A percentile compares a stretch with the other conserved stretches of the same genome.
phyloP scores from a whole-genome alignment of 169 alveolate species.

The Plasmodium relictum region DNA sequence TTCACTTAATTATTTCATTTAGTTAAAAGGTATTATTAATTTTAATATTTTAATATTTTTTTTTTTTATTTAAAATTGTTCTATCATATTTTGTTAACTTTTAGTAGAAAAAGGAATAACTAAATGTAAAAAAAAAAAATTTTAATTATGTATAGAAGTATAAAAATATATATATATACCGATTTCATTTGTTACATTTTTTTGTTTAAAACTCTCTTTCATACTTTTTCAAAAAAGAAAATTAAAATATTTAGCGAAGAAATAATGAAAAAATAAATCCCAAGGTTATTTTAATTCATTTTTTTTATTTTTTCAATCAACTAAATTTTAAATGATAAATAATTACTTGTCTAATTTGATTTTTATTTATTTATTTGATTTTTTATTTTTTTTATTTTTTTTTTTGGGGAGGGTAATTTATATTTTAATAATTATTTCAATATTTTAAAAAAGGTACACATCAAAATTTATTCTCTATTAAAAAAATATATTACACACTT shows the following conservation, averaged over 20 bases:
- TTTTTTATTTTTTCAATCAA: background rate
- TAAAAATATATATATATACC: constrained; percentile 19
- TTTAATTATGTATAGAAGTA: background rate
- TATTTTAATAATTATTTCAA: background rate
- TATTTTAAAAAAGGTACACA: background rate
- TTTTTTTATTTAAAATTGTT: constrained; percentile 41
- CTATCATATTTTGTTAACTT: constrained; percentile 34
- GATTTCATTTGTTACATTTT: constrained; percentile 2
- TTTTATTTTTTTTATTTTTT: background rate
- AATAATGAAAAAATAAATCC: background rate
- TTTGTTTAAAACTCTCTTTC: background rate
- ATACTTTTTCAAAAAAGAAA: background rate
- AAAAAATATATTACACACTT: background rate
- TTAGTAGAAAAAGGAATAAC: constrained; percentile 40
- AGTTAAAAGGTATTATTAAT: constrained; percentile 32
- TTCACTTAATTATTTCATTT: constrained; percentile 49
- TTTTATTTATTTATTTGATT: background rate
- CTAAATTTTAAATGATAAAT: background rate
- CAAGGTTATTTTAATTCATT: background rate
- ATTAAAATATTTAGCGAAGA: background rate
- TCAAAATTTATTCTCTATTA: background rate
- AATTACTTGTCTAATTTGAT: background rate
- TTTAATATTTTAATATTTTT: constrained; percentile 42
- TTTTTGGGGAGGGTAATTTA: background rate
- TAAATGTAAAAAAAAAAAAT: constrained; percentile 27